Evolutionary conservation across 306 rosid genomes (phyloP), one percentile per base, ranked within the genome.

Genomic region (Sphenostylis stenocarpa): DNA sequence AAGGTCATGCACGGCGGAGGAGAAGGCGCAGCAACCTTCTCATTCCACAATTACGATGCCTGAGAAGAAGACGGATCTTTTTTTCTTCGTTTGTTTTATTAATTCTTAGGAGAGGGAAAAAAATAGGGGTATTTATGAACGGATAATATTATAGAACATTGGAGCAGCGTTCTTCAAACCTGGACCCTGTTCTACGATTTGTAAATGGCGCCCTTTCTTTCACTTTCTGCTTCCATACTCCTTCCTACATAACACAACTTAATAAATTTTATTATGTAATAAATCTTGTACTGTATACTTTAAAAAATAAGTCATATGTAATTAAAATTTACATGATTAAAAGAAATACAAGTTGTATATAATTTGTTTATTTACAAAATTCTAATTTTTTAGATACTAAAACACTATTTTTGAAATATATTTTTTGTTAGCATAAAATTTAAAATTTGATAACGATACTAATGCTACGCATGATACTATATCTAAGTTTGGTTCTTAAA

Each of bases 191-290:
- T 55, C 1, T 2, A 16, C 20, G 64, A 39, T 66, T 39, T 72
- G 74, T 73, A 72, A 75, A 48, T 80, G 75, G 84, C 84, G 84
- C 84, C 67, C 79, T 73, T 80, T 55, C 64, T 65, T 73, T 44
- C 73, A 20, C 5, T 79, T 79, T 64, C 73, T 28, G 41, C 65
- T n/a, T 71, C 47, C 14, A 1, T 5, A 0, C 29, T 65, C 36
- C 19, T 6, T n/a, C 11, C 0, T 3, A 36, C 11, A 36, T 36
- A 36, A 36, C 2, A 39, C 45, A 10, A 11, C 0, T 39, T 39
- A 9, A 2, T 8, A 39, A 39, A 39, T 39, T 33, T 39, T 39
- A 39, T 7, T 36, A 7, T 34, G 0, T 1, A 34, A 6, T 34
- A 6, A 8, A 34, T 0, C 9, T 5, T 38, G 43, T 38, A 7